Base-by-base conservation (phyloP, 768 basidiomycete genomes). In the Suillus fuscotomentosus region DNA sequence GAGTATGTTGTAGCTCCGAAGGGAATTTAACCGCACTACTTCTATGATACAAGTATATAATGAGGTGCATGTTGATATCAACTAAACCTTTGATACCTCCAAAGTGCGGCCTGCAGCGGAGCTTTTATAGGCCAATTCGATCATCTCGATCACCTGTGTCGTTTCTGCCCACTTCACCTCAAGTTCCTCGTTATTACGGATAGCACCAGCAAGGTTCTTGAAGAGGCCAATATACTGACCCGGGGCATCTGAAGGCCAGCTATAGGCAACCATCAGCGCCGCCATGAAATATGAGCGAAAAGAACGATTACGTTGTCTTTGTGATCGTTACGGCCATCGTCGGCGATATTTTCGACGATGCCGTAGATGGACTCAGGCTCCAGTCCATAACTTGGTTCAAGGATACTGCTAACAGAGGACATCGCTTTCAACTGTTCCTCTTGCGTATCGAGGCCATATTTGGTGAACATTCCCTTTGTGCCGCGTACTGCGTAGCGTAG, bases 401-500 rank as follows among this genome's bases (percentile, higher is more conserved):
- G 71, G 47, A 86, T 85, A 13, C 75, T 79, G 17, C 70, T 73
- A 31, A 86, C 84, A 5, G 78, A 74, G 10, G 82, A 70, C 59
- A 88, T 84, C 13, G 73, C 80, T 70, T 87, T 88, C 59, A 94
- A 83, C 67, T 91, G 88, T 60, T 87, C 86, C 76, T 95, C 94
- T 72, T 95, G 93, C 3, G 86, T 77, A 73, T 94, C 93, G 24
- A 92, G 73, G 6, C 92, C 92, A 70, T 82, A 84, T 75, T 97
- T 95, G 64, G 83, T 79, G 76, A 84, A 94, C 3, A 87, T 84
- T 34, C 91, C 92, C 65, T 82, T 81, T 27, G 86, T 86, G 48
- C 92, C 92, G 61, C 89, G 87, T 65, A 94, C 83, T 48, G 84
- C 71, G 74, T 86, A 97, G 24, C 93, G 87, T 27, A 89, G 75